Conservation (phyloP, 225 moss, liverwort and hornwort species). For the Pleurozium schreberi region DNA sequence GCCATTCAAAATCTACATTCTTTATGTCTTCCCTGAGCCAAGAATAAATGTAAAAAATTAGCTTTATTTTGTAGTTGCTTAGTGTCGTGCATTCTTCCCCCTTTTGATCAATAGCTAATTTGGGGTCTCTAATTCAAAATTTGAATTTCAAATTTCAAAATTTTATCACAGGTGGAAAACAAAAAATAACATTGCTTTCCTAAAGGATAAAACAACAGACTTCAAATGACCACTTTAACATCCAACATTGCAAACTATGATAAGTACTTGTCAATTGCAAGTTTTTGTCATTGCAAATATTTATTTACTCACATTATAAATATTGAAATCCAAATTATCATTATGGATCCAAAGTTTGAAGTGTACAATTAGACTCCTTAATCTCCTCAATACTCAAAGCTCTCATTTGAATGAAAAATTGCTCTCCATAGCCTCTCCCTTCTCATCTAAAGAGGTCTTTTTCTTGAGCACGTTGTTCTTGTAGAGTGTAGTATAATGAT, state of each 20-base stretch:
- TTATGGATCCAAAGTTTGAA: background rate
- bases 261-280: background rate
- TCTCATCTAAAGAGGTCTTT: too few species aligned
- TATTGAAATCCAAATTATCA: background rate
- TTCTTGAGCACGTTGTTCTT: too few species aligned
- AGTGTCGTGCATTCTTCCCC: too few species aligned
- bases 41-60: background rate
- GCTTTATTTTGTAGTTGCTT: background rate
- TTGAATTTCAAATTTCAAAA: background rate
- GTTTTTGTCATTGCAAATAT: background rate
- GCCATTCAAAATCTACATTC: background rate
- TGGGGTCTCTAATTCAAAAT: accelerated
- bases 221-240: background rate
- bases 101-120: too few species aligned
- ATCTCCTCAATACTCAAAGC: too few species aligned
- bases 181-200: background rate
- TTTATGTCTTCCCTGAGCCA: accelerated
- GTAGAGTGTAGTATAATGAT: too few species aligned
- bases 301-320: background rate
- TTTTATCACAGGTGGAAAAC: background rate
- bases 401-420: background rate
- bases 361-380: too few species aligned
- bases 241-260: background rate
- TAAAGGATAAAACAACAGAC: accelerated
- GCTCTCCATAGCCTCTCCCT: too few species aligned